Percentiles rank a stretch among this genome's conserved stretches.
phyloP scores from a whole-genome alignment of 371 early-diverging fungal species.

The Mucor saturninus region DNA sequence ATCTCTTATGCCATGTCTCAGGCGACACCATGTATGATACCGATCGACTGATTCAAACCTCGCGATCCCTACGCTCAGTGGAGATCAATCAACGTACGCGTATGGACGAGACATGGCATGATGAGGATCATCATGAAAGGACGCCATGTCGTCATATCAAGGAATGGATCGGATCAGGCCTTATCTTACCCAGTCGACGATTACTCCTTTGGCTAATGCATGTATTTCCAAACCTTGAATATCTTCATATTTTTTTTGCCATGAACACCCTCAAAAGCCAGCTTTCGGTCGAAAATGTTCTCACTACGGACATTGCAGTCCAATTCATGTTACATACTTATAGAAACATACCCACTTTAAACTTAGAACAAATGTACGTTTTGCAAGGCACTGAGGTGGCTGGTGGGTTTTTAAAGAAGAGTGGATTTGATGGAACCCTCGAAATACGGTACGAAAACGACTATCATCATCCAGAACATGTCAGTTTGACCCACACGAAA shows the following conservation, averaged over 20 bases:
- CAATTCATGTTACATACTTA: not conserved
- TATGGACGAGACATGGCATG: not conserved
- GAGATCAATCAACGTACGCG: not conserved
- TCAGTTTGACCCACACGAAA: not conserved
- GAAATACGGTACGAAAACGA: constrained; percentile 1
- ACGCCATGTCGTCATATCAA: not conserved
- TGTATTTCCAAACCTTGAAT: not conserved
- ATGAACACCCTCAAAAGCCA: not conserved
- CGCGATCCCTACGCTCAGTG: not conserved
- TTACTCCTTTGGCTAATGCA: not conserved
- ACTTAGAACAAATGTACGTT: not conserved
- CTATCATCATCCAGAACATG: not conserved
- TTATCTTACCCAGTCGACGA: not conserved
- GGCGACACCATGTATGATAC: not conserved
- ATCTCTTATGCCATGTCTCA: not conserved
- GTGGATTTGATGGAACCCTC: not conserved
- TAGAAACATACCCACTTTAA: not conserved
- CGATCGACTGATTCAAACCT: not conserved
- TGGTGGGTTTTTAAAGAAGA: not conserved
- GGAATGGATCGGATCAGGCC: not conserved
- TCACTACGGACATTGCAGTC: not conserved
- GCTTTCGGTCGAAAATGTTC: not conserved
- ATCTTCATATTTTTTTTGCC: not conserved
- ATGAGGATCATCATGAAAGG: not conserved
- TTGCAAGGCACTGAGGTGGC: not conserved